Evolutionary conservation across 1,139 yeast genomes (phyloP), one percentile per base, ranked within the genome.

Genomic region (Meyerozyma carpophila): DNA sequence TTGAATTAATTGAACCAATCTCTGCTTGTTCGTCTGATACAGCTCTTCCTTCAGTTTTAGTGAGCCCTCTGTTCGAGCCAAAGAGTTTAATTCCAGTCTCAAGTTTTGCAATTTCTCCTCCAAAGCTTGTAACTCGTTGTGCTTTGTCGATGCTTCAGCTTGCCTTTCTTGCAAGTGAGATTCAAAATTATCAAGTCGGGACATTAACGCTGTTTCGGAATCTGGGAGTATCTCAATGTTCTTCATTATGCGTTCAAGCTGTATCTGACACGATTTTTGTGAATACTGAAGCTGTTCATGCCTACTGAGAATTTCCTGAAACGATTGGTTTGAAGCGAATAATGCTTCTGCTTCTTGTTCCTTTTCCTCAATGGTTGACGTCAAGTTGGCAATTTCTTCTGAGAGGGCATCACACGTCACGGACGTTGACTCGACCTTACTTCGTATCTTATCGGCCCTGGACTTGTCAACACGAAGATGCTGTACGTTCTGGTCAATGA

Each of bases 291-390:
- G 61, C 47, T 79, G 81, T 37, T 85, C 89, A 27, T 81, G 62
- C 50, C 79, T 79, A 36, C 85, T 81, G 26, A 89, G 60, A 1
- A 82, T 80, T 47, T 80, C 75, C 58, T 90, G 96, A 55, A 86
- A 90, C 47, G 82, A 84, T 60, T 89, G 96, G 57, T 89, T 87
- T 1, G 89, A 75, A 39, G 79, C 79, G 61, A 90, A 89, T 7
- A 91, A 66, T 10, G 61, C 62, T 41, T 85, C 84, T 2, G 90
- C 77, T 50, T 84, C 79, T 27, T 63, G 62, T 28, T 84, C 83
- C 4, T 82, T 71, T 4, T 60, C 58, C 13, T 75, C 74, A 44
- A 91, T 74, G 44, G 79, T 66, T 20, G 55, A 47, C 36, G 81
- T 77, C 10, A 85, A 61, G 1, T 57, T 59, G 1, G 70, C 70